Evolutionary conservation across 192 early-diverging fungal genomes (phyloP), one percentile per base, ranked within the genome.

Genomic region (Lunasporangiospora selenospora): DNA sequence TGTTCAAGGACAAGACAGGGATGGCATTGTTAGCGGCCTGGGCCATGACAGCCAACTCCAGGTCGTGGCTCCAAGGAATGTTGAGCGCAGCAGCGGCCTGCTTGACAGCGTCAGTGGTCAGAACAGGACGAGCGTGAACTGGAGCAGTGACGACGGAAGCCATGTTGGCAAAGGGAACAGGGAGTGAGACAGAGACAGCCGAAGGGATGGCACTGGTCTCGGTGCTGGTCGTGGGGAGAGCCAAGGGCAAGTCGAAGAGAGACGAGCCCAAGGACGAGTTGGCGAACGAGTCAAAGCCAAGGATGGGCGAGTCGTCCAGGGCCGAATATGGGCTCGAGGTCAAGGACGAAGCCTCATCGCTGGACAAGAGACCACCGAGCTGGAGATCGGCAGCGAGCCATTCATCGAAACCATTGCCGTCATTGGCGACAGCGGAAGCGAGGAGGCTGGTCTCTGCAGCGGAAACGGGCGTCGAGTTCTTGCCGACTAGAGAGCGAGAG

Each of bases 11-110:
- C 44, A 60, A 45, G 26, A 41, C 49, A 10, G 59, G 16, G 18
- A 48, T 43, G 9, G 36, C 34, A 15, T 42, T 32, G 59, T 48
- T 52, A 12, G 53, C 50, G 32, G 67, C 69, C 48, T 63, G 69
- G 6, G 69, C 69, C 59, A 73, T 51, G 2, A 73, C 69, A 4
- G 59, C 60, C 23, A 73, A 42, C 60, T 73, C 69, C 49, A 73
- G 43, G 21, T 63, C 69, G 26, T 47, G 69, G 43, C 69, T 73
- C 69, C 69, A 73, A 40, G 69, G 69, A 26, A 73, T 73, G 61
- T 73, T 73, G 32, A 73, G 48, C n/a, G 69, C 69, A 33, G 61
- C 61, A 19, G 69, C 69, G 47, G 69, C 69, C 49, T 73, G 69
- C 48, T 73, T 59, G 36, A 73, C 60, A n/a, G 60, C 69, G 11